Conservation (phyloP, 1,284 basidiomycete genomes). For the Tilletia horrida region DNA sequence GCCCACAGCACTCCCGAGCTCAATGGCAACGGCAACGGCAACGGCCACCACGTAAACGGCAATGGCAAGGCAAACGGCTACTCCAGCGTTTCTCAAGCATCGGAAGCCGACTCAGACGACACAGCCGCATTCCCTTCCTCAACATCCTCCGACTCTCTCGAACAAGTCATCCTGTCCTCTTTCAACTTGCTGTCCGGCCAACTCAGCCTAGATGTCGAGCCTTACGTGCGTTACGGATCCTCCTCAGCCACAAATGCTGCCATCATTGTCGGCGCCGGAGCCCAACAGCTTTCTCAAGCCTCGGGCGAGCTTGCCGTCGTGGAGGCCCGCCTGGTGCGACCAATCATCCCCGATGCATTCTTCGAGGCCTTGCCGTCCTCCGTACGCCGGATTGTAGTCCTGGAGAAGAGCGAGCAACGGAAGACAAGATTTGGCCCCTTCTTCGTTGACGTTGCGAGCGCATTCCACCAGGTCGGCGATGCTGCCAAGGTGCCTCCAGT, state of each 20-base stretch:
- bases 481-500: conserved; percentile 36
- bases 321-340: conserved; percentile 70
- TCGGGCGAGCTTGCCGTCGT: conserved; percentile 65
- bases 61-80: conserved; percentile 25
- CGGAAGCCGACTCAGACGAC: conserved; percentile 23
- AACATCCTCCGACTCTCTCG: conserved; percentile 29
- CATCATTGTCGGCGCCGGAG: conserved; percentile 46
- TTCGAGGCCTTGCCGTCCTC: conserved; percentile 66
- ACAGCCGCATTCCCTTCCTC: conserved; percentile 5
- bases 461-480: conserved; percentile 66
- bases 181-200: conserved; percentile 40
- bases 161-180: conserved; percentile 34
- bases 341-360: conserved; percentile 68
- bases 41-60: conserved; percentile 48
- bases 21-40: conserved; percentile 54
- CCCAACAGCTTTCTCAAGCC: conserved; percentile 33
- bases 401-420: conserved; percentile 74
- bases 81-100: conserved; percentile 30
- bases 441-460: conserved; percentile 75
- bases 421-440: conserved; percentile 82
- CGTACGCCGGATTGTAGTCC: conserved; percentile 71
- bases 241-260: conserved; percentile 38
- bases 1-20: conserved; percentile 27
- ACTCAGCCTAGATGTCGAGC: conserved; percentile 40
- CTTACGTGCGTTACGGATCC: conserved; percentile 41